Percentiles rank a stretch among this genome's conserved stretches.
Evolutionary conservation across 1,139 yeast genomes (phyloP).

Genomic region (Hyphopichia pseudoburtonii): DNA sequence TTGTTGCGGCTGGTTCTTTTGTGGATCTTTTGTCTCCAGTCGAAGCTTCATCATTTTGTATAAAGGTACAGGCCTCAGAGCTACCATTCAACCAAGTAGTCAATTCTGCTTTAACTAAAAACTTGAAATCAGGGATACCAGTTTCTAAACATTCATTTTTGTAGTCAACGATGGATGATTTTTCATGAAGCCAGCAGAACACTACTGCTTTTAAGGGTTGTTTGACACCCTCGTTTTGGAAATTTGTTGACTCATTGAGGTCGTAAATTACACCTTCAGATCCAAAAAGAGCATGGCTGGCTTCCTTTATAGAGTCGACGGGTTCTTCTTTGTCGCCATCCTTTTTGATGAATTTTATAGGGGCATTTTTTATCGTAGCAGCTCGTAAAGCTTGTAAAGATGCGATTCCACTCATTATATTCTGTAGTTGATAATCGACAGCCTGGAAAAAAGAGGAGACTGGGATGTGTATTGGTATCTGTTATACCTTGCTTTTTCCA

Average conservation of each 20-base stretch:
- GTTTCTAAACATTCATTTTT: constrained; percentile 68
- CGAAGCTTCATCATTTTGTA: constrained; percentile 25
- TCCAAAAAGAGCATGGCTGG: constrained; percentile 36
- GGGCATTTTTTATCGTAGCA: constrained; percentile 23
- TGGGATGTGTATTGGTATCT: too few species aligned
- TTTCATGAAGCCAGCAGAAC: constrained; percentile 80
- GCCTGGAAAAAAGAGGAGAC: too few species aligned
- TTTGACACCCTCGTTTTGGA: constrained; percentile 50
- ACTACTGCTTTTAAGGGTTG: constrained; percentile 63
- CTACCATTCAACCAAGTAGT: constrained; percentile 78
- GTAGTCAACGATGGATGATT: constrained; percentile 79
- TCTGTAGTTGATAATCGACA: too few species aligned
- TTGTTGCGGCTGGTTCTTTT: constrained; percentile 6
- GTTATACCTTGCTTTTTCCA: too few species aligned
- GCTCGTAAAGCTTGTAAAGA: constrained; percentile 20
- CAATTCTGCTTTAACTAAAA: constrained; percentile 83
- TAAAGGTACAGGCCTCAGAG: constrained; percentile 54
- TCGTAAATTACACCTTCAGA: constrained; percentile 18
- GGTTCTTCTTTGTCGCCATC: constrained; percentile 15
- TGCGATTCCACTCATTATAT: constrained; percentile 5
- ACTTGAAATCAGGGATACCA: constrained; percentile 70
- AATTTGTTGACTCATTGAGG: constrained; percentile 54
- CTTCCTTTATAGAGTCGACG: constrained; percentile 33
- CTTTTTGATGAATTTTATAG: constrained; percentile 24
- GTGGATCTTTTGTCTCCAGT: constrained; percentile 5